These are phyloP conservation scores for Pyropia yezoensis DNA, from an alignment of 23 red algal species.

Conservation along the genomic window DNA sequence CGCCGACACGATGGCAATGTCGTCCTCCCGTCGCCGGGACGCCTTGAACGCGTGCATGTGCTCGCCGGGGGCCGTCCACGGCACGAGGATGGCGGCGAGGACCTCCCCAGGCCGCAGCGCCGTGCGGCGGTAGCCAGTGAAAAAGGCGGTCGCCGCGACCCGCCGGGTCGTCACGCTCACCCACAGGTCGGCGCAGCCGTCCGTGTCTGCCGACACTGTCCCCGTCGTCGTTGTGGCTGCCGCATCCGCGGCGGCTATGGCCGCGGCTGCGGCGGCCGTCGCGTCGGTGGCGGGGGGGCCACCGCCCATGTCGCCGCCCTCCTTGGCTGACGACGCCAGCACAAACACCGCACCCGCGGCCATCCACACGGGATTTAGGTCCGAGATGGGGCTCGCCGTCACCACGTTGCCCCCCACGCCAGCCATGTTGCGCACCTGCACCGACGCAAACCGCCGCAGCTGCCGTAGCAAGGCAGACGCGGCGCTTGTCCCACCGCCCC, in stretches of 20 bases:
- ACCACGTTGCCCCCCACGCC: constrained; percentile 71
- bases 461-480: constrained; percentile 32
- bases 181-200: background rate
- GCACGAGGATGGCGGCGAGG: constrained; percentile 33
- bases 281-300: background rate
- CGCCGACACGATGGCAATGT: constrained; percentile 84
- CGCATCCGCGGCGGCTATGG: background rate
- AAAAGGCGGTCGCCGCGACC: constrained; percentile 44
- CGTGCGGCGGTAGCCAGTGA: constrained; percentile 46
- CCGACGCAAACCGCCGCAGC: constrained; percentile 58
- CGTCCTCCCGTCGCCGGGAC: constrained; percentile 66
- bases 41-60: constrained; percentile 52
- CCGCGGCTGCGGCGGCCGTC: no score
- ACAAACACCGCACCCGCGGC: constrained; percentile 37
- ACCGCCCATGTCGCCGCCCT: background rate
- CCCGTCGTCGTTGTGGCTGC: no score
- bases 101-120: constrained; percentile 35
- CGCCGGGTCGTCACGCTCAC: background rate
- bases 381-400: constrained; percentile 85
- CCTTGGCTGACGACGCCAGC: constrained; percentile 13
- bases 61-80: constrained; percentile 47
- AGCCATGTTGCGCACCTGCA: constrained; percentile 71
- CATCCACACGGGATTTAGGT: constrained; percentile 76
- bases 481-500: no score
- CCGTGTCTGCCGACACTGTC: no score